A percentile compares a stretch with the other conserved stretches of the same genome.
Evolutionary conservation across 2,329 filamentous ascomycete genomes (phyloP).

Genomic region (Neopestalotiopsis clavispora): DNA sequence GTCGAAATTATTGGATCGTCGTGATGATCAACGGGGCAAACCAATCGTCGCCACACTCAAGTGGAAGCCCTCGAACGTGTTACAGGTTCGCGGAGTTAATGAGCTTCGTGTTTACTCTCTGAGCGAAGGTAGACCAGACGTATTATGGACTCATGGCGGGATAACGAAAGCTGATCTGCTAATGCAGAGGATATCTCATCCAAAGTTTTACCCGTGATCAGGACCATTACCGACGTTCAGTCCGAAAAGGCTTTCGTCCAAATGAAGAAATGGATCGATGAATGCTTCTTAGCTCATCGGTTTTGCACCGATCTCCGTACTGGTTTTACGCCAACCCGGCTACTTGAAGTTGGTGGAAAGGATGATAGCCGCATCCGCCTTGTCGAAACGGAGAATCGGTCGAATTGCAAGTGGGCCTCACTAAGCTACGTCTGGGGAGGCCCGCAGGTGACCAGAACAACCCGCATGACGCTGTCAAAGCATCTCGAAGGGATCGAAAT

Average conservation of each 20-base stretch:
- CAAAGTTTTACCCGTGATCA: background rate
- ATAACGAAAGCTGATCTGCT: no score
- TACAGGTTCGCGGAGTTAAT: no score
- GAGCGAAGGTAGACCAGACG: background rate
- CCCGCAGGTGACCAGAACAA: background rate
- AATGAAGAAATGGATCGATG: background rate
- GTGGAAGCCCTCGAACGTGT: no score
- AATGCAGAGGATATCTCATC: background rate
- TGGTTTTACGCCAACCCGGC: background rate
- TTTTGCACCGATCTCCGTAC: background rate
- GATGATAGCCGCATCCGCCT: background rate
- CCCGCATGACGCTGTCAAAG: background rate
- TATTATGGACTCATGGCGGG: no score
- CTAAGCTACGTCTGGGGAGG: conserved; percentile 3
- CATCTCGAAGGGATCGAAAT: background rate
- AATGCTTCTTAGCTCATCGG: background rate
- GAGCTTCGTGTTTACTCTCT: background rate
- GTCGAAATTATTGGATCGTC: background rate
- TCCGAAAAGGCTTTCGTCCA: background rate
- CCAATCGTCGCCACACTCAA: background rate
- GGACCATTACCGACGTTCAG: background rate
- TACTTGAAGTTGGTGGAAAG: background rate
- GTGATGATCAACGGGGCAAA: background rate
- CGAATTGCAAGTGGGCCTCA: background rate
- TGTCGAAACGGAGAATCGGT: background rate